A percentile compares a stretch with the other conserved stretches of the same genome.
These are phyloP conservation scores for Trypanosoma melophagium DNA, from an alignment of 208 protist genomes.

Conservation along the genomic window DNA sequence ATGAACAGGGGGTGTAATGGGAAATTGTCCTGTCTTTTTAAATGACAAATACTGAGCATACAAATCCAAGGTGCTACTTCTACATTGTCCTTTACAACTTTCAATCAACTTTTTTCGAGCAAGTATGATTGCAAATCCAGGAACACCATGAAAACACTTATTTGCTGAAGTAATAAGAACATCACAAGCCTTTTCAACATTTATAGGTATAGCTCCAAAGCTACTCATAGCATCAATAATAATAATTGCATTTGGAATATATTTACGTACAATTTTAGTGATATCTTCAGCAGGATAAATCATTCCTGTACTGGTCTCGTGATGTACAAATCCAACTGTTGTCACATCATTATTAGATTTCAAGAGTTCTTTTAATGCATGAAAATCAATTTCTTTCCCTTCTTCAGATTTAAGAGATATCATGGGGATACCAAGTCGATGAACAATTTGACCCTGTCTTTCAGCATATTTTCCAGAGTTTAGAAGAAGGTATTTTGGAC, in stretches of 20 bases:
- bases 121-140: constrained; percentile 79
- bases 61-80: constrained; percentile 74
- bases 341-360: constrained; percentile 55
- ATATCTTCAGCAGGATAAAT: constrained; percentile 82
- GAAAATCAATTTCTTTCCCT: constrained; percentile 59
- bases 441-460: constrained; percentile 63
- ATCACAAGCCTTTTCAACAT: constrained; percentile 61
- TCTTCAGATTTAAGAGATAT: constrained; percentile 55
- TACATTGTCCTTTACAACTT: constrained; percentile 51
- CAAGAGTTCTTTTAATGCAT: constrained; percentile 43
- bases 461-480: constrained; percentile 87
- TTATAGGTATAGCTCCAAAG: constrained; percentile 74
- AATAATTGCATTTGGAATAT: constrained; percentile 56
- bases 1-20: constrained; percentile 82
- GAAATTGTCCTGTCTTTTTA: constrained; percentile 72
- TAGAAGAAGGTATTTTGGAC: constrained; percentile 77
- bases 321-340: constrained; percentile 81
- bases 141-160: constrained; percentile 90
- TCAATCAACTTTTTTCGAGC: constrained; percentile 42
- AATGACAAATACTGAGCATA: constrained; percentile 55
- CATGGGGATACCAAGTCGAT: constrained; percentile 54
- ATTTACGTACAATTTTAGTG: constrained; percentile 41
- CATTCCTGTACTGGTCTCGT: constrained; percentile 90
- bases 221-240: constrained; percentile 86
- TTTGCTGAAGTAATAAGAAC: constrained; percentile 78